These are phyloP conservation scores for Diphasiastrum complanatum DNA, from an alignment of 83 land plant genomes.

Conservation along the genomic window DNA sequence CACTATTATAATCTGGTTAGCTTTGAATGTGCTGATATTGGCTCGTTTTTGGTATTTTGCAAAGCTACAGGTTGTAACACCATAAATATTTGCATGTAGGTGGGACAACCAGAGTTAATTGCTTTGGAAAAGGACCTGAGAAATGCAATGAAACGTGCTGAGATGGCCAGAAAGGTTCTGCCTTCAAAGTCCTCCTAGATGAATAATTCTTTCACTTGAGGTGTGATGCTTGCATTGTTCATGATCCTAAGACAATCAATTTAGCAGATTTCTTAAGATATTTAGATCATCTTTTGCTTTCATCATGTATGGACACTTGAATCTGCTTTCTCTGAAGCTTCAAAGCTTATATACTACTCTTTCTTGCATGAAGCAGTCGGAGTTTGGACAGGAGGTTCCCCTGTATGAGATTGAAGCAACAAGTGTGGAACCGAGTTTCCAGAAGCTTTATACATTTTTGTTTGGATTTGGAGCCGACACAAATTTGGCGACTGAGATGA, in stretches of 20 bases:
- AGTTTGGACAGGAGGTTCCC: constrained; percentile 80
- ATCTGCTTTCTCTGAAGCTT: no score
- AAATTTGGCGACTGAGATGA: constrained; percentile 39
- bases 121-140: constrained; percentile 68
- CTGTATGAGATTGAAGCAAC: constrained; percentile 85
- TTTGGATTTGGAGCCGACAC: constrained; percentile 58
- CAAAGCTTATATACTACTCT: neutral
- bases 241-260: no score
- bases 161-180: constrained; percentile 74
- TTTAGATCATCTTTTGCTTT: no score
- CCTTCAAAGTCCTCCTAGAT: neutral
- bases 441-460: constrained; percentile 63
- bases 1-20: no score
- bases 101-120: constrained; percentile 75
- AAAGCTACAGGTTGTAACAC: neutral
- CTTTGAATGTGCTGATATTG: no score
- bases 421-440: constrained; percentile 60
- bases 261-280: no score
- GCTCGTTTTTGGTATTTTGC: neutral
- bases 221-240: no score
- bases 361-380: constrained; percentile 40
- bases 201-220: neutral
- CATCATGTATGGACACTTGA: no score
- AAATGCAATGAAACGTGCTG: constrained; percentile 62
- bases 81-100: constrained; percentile 31